Evolutionary conservation across 140 eudicot species (phyloP).

Genomic region (Flaveria floridana): DNA sequence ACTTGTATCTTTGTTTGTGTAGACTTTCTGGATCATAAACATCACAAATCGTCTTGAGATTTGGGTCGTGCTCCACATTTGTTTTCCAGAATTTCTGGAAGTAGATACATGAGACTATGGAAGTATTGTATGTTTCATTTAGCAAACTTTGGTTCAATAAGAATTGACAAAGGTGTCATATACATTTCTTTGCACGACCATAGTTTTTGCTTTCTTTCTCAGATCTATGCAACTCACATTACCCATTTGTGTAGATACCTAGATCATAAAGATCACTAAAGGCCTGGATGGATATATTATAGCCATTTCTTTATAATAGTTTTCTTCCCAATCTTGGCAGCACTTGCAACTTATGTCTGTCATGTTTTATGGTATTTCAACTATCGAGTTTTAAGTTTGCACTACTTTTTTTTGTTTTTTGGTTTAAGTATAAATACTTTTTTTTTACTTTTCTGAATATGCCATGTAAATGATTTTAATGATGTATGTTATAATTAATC

Average conservation of each 20-base stretch:
- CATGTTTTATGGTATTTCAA: neutral
- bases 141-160: neutral
- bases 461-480: neutral
- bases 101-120: neutral
- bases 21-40: neutral
- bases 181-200: neutral
- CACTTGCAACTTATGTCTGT: conserved; percentile 22
- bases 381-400: neutral
- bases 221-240: conserved; percentile 5
- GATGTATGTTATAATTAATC: no score
- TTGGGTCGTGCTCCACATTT: neutral
- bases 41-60: neutral
- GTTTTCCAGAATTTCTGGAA: neutral
- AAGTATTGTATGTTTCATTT: no score
- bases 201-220: conserved; percentile 15
- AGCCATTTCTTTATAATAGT: conserved; percentile 1
- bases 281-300: neutral
- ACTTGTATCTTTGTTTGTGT: neutral
- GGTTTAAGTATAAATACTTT: neutral
- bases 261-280: conserved; percentile 10
- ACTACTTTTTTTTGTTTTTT: neutral
- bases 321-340: conserved; percentile 11
- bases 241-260: conserved; percentile 4
- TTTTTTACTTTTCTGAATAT: neutral
- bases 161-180: conserved; percentile 5